Percentiles rank a stretch among this genome's conserved stretches.
These are phyloP conservation scores for Infundibulicybe gibba DNA, from an alignment of 768 basidiomycete species.

Conservation along the genomic window DNA sequence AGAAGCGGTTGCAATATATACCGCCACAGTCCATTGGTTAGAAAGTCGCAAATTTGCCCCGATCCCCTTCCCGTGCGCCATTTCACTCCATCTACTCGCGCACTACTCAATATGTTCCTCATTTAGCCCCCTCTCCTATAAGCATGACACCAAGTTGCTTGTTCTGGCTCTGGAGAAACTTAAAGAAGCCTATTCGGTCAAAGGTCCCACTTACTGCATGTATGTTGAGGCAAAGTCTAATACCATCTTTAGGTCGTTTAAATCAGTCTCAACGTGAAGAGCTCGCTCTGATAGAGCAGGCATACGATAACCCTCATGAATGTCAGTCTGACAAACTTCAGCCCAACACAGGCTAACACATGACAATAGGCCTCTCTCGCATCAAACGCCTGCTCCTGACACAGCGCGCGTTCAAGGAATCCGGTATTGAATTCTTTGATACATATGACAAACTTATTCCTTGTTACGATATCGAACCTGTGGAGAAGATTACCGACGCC, in stretches of 20 bases:
- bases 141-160: constrained; percentile 97
- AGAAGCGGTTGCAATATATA: constrained; percentile 98
- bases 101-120: background rate
- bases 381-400: constrained; percentile 97
- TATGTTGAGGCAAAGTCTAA: background rate
- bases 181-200: constrained; percentile 98
- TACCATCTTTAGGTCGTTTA: constrained; percentile 52
- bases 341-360: background rate
- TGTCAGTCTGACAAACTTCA: constrained; percentile 43
- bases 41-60: constrained; percentile 98
- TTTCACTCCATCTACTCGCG: background rate
- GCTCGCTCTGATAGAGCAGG: constrained; percentile 96
- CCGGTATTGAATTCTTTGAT: constrained; percentile 96
- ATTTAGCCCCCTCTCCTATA: constrained; percentile 87
- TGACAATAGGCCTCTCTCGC: constrained; percentile 69
- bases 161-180: constrained; percentile 96
- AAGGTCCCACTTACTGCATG: constrained; percentile 42
- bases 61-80: constrained; percentile 92
- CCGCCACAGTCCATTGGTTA: constrained; percentile 98
- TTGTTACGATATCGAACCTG: constrained; percentile 98
- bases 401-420: constrained; percentile 97
- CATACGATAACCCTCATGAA: constrained; percentile 99
- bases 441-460: constrained; percentile 98
- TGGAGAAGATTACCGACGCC: constrained; percentile 99
- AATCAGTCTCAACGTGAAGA: constrained; percentile 99